Evolutionary conservation across 768 basidiomycete genomes (phyloP), one percentile per base, ranked within the genome.

Genomic region (Rhodotorula sphaerocarpa): DNA sequence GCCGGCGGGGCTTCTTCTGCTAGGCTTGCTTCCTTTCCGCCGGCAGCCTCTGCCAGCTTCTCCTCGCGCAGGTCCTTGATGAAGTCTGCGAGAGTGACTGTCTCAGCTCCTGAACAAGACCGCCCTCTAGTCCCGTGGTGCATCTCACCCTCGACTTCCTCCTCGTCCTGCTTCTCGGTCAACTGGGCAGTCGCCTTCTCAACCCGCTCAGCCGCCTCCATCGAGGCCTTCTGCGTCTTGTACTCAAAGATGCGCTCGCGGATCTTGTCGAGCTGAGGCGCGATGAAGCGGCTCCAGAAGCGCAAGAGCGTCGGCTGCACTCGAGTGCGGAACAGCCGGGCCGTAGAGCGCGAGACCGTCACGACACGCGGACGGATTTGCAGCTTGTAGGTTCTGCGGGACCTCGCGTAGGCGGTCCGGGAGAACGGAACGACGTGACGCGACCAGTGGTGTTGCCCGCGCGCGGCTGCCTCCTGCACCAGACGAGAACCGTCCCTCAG

Each of bases 231-330:
- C 55, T 71, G 66, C 21, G 58, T 55, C 61, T 64, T 67, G 63
- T 70, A 69, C 57, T 71, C 70, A 30, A 66, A 73, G 41, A 70
- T 66, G 23, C 67, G 50, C 43, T 70, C 72, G 18, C 53, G 46
- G 53, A 73, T 70, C 66, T 71, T 71, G 59, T 63, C 69, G 21
- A 71, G 36, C 61, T 73, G 72, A 11, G 72, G 72, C 9, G 59
- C 61, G 51, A 73, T 63, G 60, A 70, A 73, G 33, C 59, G 48
- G 43, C 59, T 63, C 54, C 70, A 70, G 63, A 73, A 70, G 7
- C 70, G 53, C 31, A 51, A 42, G n/a, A 71, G 52, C 5, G 63
- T 39, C 0, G 72, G 70, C 14, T 56, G 48, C 34, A 73, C 36
- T 30, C 50, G 59, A 23, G 59, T 23, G 27, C 50, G 41, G 55